Evolutionary conservation across 768 basidiomycete species (phyloP), one percentile per base, ranked within the genome.

Genomic region (Peribolospora kevripleyi): DNA sequence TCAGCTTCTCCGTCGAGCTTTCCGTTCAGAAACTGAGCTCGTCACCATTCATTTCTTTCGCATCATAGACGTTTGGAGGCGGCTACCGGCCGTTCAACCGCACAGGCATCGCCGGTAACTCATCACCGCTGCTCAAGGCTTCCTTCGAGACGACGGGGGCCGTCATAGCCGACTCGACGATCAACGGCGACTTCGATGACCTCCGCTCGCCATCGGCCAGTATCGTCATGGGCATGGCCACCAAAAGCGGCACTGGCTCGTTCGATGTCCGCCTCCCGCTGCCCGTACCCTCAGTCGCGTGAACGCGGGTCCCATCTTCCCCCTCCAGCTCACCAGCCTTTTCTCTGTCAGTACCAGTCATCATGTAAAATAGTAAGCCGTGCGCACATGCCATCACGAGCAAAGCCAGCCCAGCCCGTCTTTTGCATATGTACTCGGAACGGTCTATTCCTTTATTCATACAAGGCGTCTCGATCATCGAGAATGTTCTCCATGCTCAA

Each of bases 61-160:
- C 54, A 25, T 25, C 40, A 46, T 55, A 97, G 91, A 97, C 93
- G 0, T 95, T 87, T 66, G 90, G 95, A 54, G 93, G 93, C 40
- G 87, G 82, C 39, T 98, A 90, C 73, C 91, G 85, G 69, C 87
- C 93, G 2, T 98, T 97, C 72, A 98, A 95, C 68, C 81, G 93
- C 48, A 85, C 82, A 59, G 93, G 93, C 53, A 82, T 98, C 56
- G 81, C 84, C 36, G 77, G 81, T 48, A 87, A 85, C 68, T 79
- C 87, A 37, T 95, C 90, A n/a, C 87, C 91, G 6, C 74, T 97
- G 46, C 76, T 97, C 54, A 97, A 97, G 68, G 93, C 93, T 1
- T 93, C 88, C 7, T 98, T 84, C 69, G 93, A 97, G 69, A 95
- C 90, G 4, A 97, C 91, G 0, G 84, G 81, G 2, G 74, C 80